Percentiles rank a stretch among this genome's conserved stretches.
Conservation (phyloP, 2,329 filamentous ascomycete species). For the Colletotrichum sublineola region DNA sequence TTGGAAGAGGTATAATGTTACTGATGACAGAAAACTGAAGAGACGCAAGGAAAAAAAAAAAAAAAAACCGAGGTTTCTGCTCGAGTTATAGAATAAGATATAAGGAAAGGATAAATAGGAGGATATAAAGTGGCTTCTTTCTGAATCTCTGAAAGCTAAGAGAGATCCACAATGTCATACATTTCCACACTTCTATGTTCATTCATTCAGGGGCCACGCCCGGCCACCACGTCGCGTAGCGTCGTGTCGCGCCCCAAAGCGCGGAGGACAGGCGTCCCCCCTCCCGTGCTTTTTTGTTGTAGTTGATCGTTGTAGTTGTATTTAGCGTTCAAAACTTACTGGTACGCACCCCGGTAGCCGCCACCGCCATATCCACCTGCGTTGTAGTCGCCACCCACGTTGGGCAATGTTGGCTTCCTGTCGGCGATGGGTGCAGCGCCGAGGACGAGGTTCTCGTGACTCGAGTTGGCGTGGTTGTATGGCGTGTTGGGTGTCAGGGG, state of each 20-base stretch:
- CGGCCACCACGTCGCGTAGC: not conserved
- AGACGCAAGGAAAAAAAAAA: conserved; percentile 30
- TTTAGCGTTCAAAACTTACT: conserved; percentile 9
- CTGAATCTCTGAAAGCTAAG: conserved; percentile 25
- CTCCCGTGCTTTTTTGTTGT: conserved; percentile 11
- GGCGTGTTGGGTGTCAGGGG: conserved; percentile 54
- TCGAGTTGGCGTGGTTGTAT: conserved; percentile 48
- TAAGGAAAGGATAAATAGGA: conserved; percentile 38
- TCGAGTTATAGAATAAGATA: conserved; percentile 39
- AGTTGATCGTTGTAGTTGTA: not conserved
- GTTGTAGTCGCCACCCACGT: conserved; percentile 34
- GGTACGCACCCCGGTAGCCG: conserved; percentile 41
- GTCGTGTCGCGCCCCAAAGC: not conserved
- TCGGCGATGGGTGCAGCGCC: conserved; percentile 56
- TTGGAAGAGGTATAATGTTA: conserved; percentile 25
- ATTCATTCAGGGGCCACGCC: conserved; percentile 21
- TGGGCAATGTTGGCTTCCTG: conserved; percentile 53
- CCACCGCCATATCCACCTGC: conserved; percentile 36
- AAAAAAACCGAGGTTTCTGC: not conserved
- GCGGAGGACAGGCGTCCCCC: not conserved
- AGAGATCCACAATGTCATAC: conserved; percentile 35
- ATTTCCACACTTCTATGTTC: conserved; percentile 38
- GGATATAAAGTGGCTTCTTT: conserved; percentile 39
- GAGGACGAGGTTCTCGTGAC: conserved; percentile 55
- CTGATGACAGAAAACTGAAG: conserved; percentile 13